Evolutionary conservation across 495 filamentous ascomycete species (phyloP).

Genomic region (Aspergillus asperescens): DNA sequence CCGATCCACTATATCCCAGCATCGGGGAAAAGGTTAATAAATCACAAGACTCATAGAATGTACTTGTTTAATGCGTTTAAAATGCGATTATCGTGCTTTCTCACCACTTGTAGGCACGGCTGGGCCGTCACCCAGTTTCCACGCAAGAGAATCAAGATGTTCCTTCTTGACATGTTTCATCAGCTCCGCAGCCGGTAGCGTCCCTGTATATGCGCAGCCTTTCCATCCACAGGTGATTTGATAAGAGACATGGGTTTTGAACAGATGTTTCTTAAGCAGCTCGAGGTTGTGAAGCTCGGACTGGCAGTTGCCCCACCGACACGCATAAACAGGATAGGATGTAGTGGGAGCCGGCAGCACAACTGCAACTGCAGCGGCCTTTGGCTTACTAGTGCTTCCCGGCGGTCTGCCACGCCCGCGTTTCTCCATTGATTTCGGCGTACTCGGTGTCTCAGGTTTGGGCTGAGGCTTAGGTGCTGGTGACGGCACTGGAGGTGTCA

Average conservation of each 20-base stretch:
- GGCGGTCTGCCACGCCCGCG: conserved; percentile 21
- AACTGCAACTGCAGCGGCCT: conserved; percentile 8
- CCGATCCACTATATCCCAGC: conserved; percentile 14
- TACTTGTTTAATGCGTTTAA: conserved; percentile 7
- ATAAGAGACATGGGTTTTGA: conserved; percentile 46
- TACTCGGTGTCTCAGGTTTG: not conserved
- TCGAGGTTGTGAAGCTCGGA: conserved; percentile 71
- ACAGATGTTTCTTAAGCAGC: conserved; percentile 62
- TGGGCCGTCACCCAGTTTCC: conserved; percentile 65
- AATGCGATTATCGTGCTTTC: conserved; percentile 25
- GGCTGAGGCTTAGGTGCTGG: not conserved
- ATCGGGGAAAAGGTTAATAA: conserved; percentile 18
- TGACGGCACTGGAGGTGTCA: not conserved
- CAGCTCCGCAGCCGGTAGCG: conserved; percentile 41
- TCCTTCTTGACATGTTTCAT: conserved; percentile 52
- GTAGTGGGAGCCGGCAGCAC: not conserved
- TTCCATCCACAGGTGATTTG: conserved; percentile 34
- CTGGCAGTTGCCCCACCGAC: conserved; percentile 60
- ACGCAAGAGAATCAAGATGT: conserved; percentile 56
- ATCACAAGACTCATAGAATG: conserved; percentile 4
- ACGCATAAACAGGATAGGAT: conserved; percentile 48
- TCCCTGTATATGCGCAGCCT: conserved; percentile 21
- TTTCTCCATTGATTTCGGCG: conserved; percentile 12
- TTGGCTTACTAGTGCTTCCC: conserved; percentile 9
- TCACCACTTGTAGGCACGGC: conserved; percentile 44